These are phyloP conservation scores for Tulasnella sp. DNA, from an alignment of 768 basidiomycete species.

Conservation along the genomic window DNA sequence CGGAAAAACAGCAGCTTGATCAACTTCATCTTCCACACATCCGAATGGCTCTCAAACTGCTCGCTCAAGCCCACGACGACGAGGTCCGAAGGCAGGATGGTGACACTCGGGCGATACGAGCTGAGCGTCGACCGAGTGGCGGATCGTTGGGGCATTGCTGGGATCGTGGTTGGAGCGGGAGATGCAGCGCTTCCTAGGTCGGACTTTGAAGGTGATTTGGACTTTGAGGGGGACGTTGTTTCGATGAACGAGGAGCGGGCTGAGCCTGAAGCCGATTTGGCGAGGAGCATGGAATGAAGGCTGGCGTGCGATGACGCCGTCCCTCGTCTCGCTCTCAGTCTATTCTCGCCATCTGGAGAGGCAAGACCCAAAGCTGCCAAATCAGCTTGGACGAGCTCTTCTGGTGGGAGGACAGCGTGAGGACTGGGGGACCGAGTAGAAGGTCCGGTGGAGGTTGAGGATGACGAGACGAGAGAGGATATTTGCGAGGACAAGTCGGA, in stretches of 20 bases:
- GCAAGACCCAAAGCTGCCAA: not conserved
- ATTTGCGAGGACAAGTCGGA: not conserved
- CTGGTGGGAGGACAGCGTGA: not conserved
- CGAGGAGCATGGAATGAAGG: not conserved
- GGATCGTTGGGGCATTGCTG: not conserved
- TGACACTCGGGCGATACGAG: conserved; percentile 45
- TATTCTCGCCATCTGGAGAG: not conserved
- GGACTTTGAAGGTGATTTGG: not conserved
- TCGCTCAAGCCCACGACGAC: conserved; percentile 69
- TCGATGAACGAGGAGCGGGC: conserved; percentile 41
- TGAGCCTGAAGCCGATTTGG: conserved; percentile 27
- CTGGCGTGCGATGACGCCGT: not conserved
- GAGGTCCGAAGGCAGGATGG: conserved; percentile 58
- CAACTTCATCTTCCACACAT: conserved; percentile 69
- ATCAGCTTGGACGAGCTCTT: not conserved
- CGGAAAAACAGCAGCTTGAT: conserved; percentile 49
- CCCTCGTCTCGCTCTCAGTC: not conserved
- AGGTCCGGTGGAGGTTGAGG: not conserved
- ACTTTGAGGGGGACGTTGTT: conserved; percentile 42
- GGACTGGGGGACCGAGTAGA: not conserved
- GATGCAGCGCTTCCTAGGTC: not conserved
- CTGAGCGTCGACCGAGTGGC: not conserved
- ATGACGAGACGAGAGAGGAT: conserved; percentile 2
- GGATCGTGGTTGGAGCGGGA: not conserved
- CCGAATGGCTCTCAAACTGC: conserved; percentile 40